Evolutionary conservation across 2,329 filamentous ascomycete genomes (phyloP).

Genomic region (Epichloe sibirici): DNA sequence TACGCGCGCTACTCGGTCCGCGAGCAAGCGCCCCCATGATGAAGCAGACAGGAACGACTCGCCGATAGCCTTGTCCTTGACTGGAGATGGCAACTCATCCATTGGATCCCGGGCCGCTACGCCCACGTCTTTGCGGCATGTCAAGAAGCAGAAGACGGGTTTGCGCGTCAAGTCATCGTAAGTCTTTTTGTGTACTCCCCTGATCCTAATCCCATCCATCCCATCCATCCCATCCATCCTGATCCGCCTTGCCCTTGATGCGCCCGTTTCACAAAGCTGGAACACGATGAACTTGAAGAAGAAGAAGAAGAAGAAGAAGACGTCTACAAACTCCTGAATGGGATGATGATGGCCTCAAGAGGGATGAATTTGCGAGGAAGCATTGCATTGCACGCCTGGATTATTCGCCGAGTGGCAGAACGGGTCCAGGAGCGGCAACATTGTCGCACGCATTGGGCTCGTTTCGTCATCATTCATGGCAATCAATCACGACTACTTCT

Average conservation of each 20-base stretch:
- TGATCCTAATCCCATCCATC: too few species aligned
- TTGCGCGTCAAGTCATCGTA: slow-evolving; percentile 59
- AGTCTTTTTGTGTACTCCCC: slow-evolving; percentile 24
- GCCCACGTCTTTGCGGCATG: slow-evolving; percentile 40
- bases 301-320: too few species aligned
- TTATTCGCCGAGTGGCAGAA: not conserved
- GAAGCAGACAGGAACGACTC: slow-evolving; percentile 42
- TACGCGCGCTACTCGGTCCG: slow-evolving; percentile 34
- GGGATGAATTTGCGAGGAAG: not conserved
- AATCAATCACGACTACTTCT: not conserved
- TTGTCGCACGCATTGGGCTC: too few species aligned
- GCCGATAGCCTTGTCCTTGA: slow-evolving; percentile 37
- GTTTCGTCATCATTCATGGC: too few species aligned
- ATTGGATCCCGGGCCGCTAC: slow-evolving; percentile 48
- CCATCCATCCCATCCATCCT: not conserved
- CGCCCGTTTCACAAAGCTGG: not conserved
- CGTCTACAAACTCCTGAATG: not conserved
- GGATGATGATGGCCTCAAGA: not conserved
- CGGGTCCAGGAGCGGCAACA: not conserved
- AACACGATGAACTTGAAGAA: not conserved
- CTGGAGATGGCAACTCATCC: slow-evolving; percentile 32
- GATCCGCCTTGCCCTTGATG: not conserved
- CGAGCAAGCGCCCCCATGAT: slow-evolving; percentile 42
- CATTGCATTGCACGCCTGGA: not conserved
- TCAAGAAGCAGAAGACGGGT: slow-evolving; percentile 49